A percentile compares a stretch with the other conserved stretches of the same genome.
Evolutionary conservation across 2,329 filamentous ascomycete species (phyloP).

Genomic region (Penicillium sp.): DNA sequence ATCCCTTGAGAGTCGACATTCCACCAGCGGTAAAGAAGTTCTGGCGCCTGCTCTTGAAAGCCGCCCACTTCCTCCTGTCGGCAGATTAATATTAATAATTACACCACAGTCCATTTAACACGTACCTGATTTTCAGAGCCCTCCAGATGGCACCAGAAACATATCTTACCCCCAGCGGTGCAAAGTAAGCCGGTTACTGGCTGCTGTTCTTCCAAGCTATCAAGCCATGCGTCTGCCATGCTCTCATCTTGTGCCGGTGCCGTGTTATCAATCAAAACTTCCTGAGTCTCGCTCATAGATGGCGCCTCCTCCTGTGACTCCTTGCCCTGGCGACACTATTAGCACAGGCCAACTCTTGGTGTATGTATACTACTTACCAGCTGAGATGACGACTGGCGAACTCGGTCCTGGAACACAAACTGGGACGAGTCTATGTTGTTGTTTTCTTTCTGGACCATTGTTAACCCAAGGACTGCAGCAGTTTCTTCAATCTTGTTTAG

Average conservation of each 20-base stretch:
- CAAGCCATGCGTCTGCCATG: not conserved
- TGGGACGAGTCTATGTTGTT: constrained; percentile 20
- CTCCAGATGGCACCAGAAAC: constrained; percentile 31
- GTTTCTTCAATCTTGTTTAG: constrained; percentile 22
- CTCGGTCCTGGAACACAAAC: not conserved
- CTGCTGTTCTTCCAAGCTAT: too few species aligned
- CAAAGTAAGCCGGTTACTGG: constrained; percentile 11
- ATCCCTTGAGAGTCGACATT: constrained; percentile 38
- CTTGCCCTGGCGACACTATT: not conserved
- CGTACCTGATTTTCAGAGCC: not conserved
- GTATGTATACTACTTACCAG: not conserved
- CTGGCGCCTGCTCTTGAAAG: constrained; percentile 24
- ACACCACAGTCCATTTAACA: not conserved
- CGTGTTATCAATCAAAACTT: not conserved
- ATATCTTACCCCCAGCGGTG: constrained; percentile 26
- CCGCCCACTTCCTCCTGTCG: not conserved
- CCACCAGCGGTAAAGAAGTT: constrained; percentile 41
- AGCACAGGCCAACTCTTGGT: not conserved
- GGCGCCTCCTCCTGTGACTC: not conserved
- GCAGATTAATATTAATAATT: not conserved
- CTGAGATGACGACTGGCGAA: not conserved
- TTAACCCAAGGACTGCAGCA: constrained; percentile 14
- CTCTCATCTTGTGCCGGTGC: not conserved
- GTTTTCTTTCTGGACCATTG: constrained; percentile 11
- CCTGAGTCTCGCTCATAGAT: not conserved